Base-by-base conservation (phyloP, 768 basidiomycete species). In the Solioccasus polychromus region DNA sequence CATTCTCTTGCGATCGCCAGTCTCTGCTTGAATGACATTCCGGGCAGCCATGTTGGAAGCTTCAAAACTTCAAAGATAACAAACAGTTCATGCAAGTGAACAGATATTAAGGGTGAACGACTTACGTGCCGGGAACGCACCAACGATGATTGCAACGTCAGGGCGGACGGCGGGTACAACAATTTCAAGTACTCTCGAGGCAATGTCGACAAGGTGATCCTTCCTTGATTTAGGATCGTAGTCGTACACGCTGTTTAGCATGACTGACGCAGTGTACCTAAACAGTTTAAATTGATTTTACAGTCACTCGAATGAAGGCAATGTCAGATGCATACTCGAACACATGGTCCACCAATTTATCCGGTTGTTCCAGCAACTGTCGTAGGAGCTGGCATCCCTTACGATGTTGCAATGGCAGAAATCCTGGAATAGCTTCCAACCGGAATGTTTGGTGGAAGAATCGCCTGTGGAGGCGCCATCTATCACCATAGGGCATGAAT, bases 291-390 rank as follows among this genome's bases (percentile, higher is more conserved):
- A n/a, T n/a, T 4, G 32, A 17, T 10, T 4, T 5, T 10, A 35
- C 9, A n/a, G 19, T 41, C 37, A 28, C 3, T 20, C 31, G 14
- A 26, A 14, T 4, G 10, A 12, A 30, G 20, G 23, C 14, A 31
- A 20, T 25, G 12, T n/a, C n/a, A n/a, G n/a, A 31, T 20, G 31
- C 49, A 15, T 44, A 61, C 74, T 69, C 64, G 31, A 61, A 60
- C 24, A 73, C 48, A 28, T 69, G 68, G 12, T 61, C 60, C 7
- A 61, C 43, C 18, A 69, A 58, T 44, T 61, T 55, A 2, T 67
- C 62, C 20, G 71, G 68, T 11, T 54, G 51, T 5, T 64, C 60
- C 14, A 70, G 39, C n/a, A 75, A 57, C 14, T 55, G 58, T 11
- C 57, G 55, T 30, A 74, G 60, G 23, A 71, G 52, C 8, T 48